Percentiles rank a stretch among this genome's conserved stretches.
Conservation (phyloP, 2,329 filamentous ascomycete genomes). For the Aspergillus brunneoviolaceus region DNA sequence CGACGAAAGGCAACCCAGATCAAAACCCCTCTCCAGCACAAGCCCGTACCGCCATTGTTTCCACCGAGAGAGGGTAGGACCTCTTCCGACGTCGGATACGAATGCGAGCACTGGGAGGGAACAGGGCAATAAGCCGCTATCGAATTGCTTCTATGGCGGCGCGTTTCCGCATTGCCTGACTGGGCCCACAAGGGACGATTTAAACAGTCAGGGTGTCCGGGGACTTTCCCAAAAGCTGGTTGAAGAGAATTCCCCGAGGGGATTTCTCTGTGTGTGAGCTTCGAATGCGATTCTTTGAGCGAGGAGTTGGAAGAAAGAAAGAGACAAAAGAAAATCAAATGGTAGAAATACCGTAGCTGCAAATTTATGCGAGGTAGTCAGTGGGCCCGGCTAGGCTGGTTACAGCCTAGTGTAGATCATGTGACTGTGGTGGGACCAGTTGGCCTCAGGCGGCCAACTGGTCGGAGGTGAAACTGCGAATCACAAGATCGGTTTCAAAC, state of each 20-base stretch:
- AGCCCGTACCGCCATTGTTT: constrained; percentile 36
- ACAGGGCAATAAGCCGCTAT: constrained; percentile 74
- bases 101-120: constrained; percentile 44
- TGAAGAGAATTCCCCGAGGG: constrained; percentile 39
- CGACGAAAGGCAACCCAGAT: constrained; percentile 75
- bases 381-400: constrained; percentile 23
- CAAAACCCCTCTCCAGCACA: constrained; percentile 41
- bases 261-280: constrained; percentile 87
- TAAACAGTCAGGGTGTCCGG: constrained; percentile 71
- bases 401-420: constrained; percentile 9
- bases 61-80: constrained; percentile 27
- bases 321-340: constrained; percentile 33
- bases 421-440: background rate
- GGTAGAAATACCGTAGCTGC: constrained; percentile 20
- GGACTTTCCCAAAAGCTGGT: constrained; percentile 99
- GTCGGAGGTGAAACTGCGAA: too few species aligned
- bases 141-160: constrained; percentile 97
- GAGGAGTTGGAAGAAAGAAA: constrained; percentile 68
- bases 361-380: constrained; percentile 17
- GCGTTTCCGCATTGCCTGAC: constrained; percentile 83
- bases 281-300: constrained; percentile 99
- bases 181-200: constrained; percentile 25
- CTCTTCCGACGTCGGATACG: constrained; percentile 49
- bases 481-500: too few species aligned
- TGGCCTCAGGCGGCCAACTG: background rate